Evolutionary conservation across 2,329 filamentous ascomycete species (phyloP).

Genomic region (Alternaria triticina): DNA sequence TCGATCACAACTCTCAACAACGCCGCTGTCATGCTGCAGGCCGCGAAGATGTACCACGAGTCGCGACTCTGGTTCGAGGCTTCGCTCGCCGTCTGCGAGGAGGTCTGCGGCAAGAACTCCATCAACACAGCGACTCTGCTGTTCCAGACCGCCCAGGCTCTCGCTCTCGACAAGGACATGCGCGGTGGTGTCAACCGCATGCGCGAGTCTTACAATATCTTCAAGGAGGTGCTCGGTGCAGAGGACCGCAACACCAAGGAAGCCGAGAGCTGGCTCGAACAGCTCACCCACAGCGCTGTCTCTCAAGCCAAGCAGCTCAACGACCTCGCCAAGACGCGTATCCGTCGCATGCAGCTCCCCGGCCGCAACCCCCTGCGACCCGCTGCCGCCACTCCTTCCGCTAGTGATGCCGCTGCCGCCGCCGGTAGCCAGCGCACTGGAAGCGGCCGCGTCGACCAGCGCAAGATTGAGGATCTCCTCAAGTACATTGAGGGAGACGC

Average conservation of each 20-base stretch:
- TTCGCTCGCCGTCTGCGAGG: constrained; percentile 85
- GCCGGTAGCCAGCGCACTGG: constrained; percentile 47
- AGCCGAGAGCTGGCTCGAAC: constrained; percentile 94
- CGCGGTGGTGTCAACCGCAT: constrained; percentile 91
- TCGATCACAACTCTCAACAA: constrained; percentile 99
- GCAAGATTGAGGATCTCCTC: constrained; percentile 91
- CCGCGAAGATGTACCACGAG: constrained; percentile 91
- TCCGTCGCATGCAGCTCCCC: constrained; percentile 74
- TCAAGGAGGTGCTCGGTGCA: constrained; percentile 82
- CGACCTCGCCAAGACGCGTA: constrained; percentile 75
- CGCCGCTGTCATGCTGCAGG: constrained; percentile 96
- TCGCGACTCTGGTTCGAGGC: constrained; percentile 97
- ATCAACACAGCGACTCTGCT: constrained; percentile 93
- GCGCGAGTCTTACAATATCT: constrained; percentile 96
- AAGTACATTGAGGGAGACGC: constrained; percentile 85
- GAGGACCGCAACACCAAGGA: constrained; percentile 98
- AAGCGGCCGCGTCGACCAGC: constrained; percentile 66
- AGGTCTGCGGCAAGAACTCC: constrained; percentile 85
- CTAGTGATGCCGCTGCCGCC: constrained; percentile 54
- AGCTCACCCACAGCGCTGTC: constrained; percentile 94
- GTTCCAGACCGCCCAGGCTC: constrained; percentile 94
- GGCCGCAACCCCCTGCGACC: constrained; percentile 61
- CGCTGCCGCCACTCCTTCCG: constrained; percentile 66
- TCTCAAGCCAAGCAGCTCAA: constrained; percentile 93
- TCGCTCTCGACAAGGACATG: constrained; percentile 93